These are phyloP conservation scores for Penicillium sp. DNA, from an alignment of 2,329 filamentous ascomycete genomes.

Conservation along the genomic window DNA sequence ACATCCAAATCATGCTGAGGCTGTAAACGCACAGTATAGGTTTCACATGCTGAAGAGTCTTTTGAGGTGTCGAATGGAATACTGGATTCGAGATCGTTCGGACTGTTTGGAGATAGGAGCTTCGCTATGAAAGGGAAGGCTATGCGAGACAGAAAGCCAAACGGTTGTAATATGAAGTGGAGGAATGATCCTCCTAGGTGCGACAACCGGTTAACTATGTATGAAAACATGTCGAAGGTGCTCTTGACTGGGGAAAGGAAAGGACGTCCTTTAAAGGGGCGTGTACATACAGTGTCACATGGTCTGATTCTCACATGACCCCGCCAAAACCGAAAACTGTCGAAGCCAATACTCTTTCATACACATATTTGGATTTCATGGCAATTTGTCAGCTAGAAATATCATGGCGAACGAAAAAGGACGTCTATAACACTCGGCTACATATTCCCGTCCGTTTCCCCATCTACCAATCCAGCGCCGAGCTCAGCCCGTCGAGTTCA, in stretches of 20 bases:
- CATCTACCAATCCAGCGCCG: too few relatives aligned
- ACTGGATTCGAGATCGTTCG: not conserved
- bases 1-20: conserved; percentile 18
- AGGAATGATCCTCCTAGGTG: not conserved
- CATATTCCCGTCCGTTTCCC: too few relatives aligned
- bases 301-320: too few relatives aligned
- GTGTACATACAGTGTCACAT: too few relatives aligned
- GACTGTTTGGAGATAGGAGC: conserved; percentile 13
- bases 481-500: conserved; percentile 72
- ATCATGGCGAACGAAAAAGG: too few relatives aligned
- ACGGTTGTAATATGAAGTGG: conserved; percentile 1
- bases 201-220: conserved; percentile 1
- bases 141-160: not conserved
- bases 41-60: conserved; percentile 5
- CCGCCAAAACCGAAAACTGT: too few relatives aligned
- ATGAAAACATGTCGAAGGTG: conserved; percentile 6
- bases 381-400: too few relatives aligned
- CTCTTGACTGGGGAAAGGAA: conserved; percentile 2
- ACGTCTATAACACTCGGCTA: too few relatives aligned
- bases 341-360: too few relatives aligned
- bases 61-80: not conserved
- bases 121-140: not conserved
- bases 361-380: too few relatives aligned
- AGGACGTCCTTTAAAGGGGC: too few relatives aligned
- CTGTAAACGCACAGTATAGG: conserved; percentile 13